phyloP scores from a whole-genome alignment of 1,284 basidiomycete genomes.

The Leccinum variabile region DNA sequence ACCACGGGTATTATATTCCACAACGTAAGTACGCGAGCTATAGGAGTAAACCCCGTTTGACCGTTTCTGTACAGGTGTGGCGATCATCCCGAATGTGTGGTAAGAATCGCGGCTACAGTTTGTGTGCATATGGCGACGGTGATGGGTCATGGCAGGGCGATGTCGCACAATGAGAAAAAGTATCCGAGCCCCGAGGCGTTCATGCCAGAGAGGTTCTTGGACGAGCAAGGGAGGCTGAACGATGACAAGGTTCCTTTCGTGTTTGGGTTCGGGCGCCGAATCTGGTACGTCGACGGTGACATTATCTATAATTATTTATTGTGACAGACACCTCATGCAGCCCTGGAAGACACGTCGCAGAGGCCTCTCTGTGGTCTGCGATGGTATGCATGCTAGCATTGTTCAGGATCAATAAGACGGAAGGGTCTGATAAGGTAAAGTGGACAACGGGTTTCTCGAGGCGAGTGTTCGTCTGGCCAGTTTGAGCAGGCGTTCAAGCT shows the following conservation, averaged over 20 bases:
- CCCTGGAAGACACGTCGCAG: not conserved
- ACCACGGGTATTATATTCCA: not conserved
- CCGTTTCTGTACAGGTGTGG: not conserved
- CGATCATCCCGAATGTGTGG: not conserved
- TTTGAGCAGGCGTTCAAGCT: not conserved
- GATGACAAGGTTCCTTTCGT: not conserved
- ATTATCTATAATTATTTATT: not conserved
- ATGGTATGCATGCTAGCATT: not conserved
- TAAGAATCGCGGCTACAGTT: not conserved
- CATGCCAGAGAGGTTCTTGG: not conserved
- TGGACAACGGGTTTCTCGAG: not conserved
- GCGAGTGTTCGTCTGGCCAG: not conserved
- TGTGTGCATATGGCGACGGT: not conserved
- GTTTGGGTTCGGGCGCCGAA: not conserved
- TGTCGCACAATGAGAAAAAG: not conserved
- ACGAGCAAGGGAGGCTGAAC: not conserved
- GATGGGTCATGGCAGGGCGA: not conserved
- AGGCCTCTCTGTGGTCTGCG: not conserved
- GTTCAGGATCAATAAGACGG: not conserved
- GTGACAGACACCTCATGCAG: not conserved
- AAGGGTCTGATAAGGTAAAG: not conserved
- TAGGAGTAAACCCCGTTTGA: not conserved
- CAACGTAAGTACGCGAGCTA: not conserved
- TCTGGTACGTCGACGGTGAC: not conserved
- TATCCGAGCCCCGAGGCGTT: not conserved